Base-by-base conservation (phyloP, 139 green algal species). In the Chlorella vulgaris region DNA sequence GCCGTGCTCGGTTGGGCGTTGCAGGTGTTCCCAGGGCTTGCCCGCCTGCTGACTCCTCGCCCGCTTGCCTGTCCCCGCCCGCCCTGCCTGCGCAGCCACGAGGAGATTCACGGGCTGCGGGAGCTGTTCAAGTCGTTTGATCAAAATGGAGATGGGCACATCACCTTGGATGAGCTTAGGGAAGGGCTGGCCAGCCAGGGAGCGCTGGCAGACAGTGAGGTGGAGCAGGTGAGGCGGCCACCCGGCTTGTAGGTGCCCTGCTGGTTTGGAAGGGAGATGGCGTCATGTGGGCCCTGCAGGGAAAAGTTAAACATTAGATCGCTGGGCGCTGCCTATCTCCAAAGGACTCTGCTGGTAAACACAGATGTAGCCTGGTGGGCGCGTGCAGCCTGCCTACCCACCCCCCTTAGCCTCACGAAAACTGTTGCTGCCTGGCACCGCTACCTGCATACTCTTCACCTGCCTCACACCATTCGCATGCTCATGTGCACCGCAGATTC, bases 111-210 rank as follows among this genome's bases (percentile, higher is more conserved):
- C 18, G 90, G 90, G 18, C 83, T 95, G 67, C 84, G 89, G 69
- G 84, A 94, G 83, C 83, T 96, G 53, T 96, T 96, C 89, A 91
- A 94, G 82, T 83, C 53, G 10, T 84, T 84, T 74, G 80, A 84
- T 58, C 13, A 69, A 35, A 84, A 84, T 26, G 80, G 78, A 2
- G 77, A 83, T 65, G 77, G 77, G 1, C 66, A 62, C 47, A 83
- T 83, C 65, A 76, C 77, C 19, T 35, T 83, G 47, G 77, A 74
- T 5, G 77, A 83, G 77, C 77, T 83, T 65, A 65, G 77, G 1
- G 65, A 83, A 24, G 77, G 77, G 13, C 77, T 83, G 42, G n/a
- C 35, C 19, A 50, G 50, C 29, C 43, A 51, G 19, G 19, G 62
- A 18, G 62, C 13, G 35, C 36, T 63, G 65, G 33, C 33, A 1